Base-by-base conservation (phyloP, 2,329 filamentous ascomycete species). In the Colletotrichum trifolii region DNA sequence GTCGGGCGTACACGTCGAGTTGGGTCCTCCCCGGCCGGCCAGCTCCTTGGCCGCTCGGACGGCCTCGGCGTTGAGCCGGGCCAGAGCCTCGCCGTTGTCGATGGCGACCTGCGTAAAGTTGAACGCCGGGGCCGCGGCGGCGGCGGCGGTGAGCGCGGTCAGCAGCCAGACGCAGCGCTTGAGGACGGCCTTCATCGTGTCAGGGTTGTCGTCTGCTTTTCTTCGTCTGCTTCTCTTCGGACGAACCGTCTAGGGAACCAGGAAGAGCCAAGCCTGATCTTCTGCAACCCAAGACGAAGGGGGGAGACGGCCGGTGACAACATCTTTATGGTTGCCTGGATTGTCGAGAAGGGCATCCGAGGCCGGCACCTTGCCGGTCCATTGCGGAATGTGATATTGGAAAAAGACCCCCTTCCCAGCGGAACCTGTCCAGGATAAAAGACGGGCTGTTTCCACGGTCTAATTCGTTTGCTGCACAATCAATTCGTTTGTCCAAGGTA, bases 91-190 rank as follows among this genome's bases (percentile, higher is more conserved):
- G n/a, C 62, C 62, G 3, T 42, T 42, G 8, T 56, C 57, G 15
- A 65, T 65, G 9, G 57, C 57, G 9, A 33, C 38, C 7, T 47
- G 56, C 1, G 57, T 34, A 15, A 62, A 65, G 45, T 61, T 54
- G 43, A 43, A 17, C n/a, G 48, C 25, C 33, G 11, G n/a, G 4
- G 55, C 8, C n/a, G 49, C 50, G 12, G 54, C 49, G 25, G 54
- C 48, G 25, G 36, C 15, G 11, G 43, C 55, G 42, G 43, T 52
- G 10, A 35, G 42, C 15, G 48, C 49, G 33, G 46, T 35, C 38
- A 64, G 60, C 17, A 64, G 48, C 55, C 35, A 59, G n/a, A 48
- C 35, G 35, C 55, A 64, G 17, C 43, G 43, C 42, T 42, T 53
- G 34, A 64, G 48, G 36, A 54, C 25, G 9, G 42, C 48, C 60